These are phyloP conservation scores for Pestalotiopsis sp. DNA, from an alignment of 2,329 filamentous ascomycete genomes.

Conservation along the genomic window DNA sequence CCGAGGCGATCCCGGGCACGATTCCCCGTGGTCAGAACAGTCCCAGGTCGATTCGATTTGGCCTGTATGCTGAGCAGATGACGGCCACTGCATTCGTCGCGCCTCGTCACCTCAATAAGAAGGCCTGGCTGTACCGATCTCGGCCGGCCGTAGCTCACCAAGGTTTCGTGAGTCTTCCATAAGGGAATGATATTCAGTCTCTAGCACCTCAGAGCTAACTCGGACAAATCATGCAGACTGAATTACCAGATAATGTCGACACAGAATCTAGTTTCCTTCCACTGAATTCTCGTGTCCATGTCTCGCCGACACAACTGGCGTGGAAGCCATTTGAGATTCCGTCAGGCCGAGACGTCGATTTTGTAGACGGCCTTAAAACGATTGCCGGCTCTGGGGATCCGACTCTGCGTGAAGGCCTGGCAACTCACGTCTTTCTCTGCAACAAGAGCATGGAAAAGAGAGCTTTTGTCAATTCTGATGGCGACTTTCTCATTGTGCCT, in stretches of 20 bases:
- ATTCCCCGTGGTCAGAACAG: slow-evolving; percentile 48
- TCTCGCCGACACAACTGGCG: slow-evolving; percentile 46
- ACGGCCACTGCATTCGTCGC: slow-evolving; percentile 42
- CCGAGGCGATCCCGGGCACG: slow-evolving; percentile 48
- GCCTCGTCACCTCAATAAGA: slow-evolving; percentile 29
- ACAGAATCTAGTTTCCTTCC: slow-evolving; percentile 47
- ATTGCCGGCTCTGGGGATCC: slow-evolving; percentile 53
- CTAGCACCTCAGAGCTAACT: neutral
- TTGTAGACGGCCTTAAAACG: slow-evolving; percentile 49
- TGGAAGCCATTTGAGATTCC: slow-evolving; percentile 47
- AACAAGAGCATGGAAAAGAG: slow-evolving; percentile 48
- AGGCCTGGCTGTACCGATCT: slow-evolving; percentile 38
- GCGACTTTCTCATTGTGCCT: slow-evolving; percentile 67
- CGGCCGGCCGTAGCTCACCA: slow-evolving; percentile 35
- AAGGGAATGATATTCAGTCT: neutral
- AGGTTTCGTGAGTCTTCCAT: slow-evolving; percentile 10
- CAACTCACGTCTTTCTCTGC: slow-evolving; percentile 50
- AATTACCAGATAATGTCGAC: slow-evolving; percentile 32
- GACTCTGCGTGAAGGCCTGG: slow-evolving; percentile 49
- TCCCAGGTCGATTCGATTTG: slow-evolving; percentile 44
- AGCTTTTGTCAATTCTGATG: slow-evolving; percentile 61
- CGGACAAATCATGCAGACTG: slow-evolving; percentile 3
- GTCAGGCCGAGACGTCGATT: slow-evolving; percentile 40
- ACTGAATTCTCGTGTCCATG: slow-evolving; percentile 46
- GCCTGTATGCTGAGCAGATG: slow-evolving; percentile 50